These are phyloP conservation scores for Plantago coronopus DNA, from an alignment of 305 asterid species.

Conservation along the genomic window DNA sequence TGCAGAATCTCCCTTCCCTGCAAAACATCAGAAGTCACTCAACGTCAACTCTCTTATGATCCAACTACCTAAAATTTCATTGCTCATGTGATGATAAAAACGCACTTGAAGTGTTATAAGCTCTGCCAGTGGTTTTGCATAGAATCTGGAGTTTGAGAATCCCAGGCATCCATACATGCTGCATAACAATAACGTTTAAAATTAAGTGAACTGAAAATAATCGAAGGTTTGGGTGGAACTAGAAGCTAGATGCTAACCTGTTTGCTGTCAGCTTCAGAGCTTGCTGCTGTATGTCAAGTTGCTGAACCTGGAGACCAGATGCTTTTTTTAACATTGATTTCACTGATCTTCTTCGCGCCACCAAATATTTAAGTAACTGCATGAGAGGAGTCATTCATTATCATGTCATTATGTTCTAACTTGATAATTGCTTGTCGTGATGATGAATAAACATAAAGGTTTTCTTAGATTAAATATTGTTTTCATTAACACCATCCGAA, in stretches of 20 bases:
- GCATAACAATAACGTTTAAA: conserved; percentile 29
- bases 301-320: conserved; percentile 84
- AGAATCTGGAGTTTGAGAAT: conserved; percentile 91
- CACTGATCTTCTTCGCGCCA: conserved; percentile 81
- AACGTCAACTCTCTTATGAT: conserved; percentile 22
- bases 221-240: conserved; percentile 17
- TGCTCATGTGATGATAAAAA: conserved; percentile 17
- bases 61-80: conserved; percentile 9
- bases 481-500: background rate
- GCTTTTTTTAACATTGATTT: conserved; percentile 78
- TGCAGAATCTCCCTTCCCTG: conserved; percentile 97
- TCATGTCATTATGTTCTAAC: conserved; percentile 16
- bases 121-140: conserved; percentile 95
- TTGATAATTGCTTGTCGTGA: background rate
- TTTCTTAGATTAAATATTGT: background rate
- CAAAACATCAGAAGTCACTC: conserved; percentile 28
- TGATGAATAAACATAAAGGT: too few relatives aligned
- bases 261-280: conserved; percentile 98
- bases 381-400: conserved; percentile 13
- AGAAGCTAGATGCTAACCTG: conserved; percentile 48
- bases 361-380: conserved; percentile 85
- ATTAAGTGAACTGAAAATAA: conserved; percentile 16
- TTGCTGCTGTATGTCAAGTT: conserved; percentile 92
- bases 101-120: conserved; percentile 83
- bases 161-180: conserved; percentile 99